phyloP scores from a whole-genome alignment of 192 early-diverging fungal genomes.

The Dissophora ornata region DNA sequence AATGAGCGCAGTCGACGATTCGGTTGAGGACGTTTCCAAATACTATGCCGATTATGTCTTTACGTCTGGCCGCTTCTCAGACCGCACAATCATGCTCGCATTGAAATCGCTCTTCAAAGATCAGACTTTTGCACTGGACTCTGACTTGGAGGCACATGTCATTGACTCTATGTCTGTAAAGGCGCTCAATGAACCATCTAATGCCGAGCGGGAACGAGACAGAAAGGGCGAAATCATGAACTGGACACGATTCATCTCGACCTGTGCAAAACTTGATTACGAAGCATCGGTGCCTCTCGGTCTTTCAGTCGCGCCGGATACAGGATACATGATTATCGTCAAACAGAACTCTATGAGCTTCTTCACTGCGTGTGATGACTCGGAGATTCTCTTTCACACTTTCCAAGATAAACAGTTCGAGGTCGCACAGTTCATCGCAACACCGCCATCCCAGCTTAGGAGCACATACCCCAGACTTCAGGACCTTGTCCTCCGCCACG shows the following conservation, averaged over 20 bases:
- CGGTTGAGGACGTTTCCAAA: constrained; percentile 15
- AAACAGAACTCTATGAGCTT: constrained; percentile 48
- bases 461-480: constrained; percentile 37
- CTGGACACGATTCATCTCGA: constrained; percentile 44
- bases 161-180: constrained; percentile 17
- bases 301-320: constrained; percentile 34
- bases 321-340: constrained; percentile 43
- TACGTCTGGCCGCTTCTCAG: constrained; percentile 41
- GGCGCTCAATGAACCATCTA: not conserved
- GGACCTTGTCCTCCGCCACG: constrained; percentile 27
- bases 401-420: constrained; percentile 49
- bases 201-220: not conserved
- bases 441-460: constrained; percentile 41
- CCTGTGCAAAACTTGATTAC: constrained; percentile 47
- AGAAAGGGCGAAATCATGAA: constrained; percentile 28
- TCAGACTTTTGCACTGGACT: constrained; percentile 7
- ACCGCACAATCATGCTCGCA: constrained; percentile 38
- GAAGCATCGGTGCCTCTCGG: constrained; percentile 29
- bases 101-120: constrained; percentile 15
- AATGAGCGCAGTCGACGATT: constrained; percentile 45
- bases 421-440: constrained; percentile 33
- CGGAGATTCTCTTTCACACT: constrained; percentile 45
- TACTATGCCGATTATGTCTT: constrained; percentile 44
- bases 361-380: constrained; percentile 49
- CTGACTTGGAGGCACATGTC: constrained; percentile 17